phyloP scores from a whole-genome alignment of 1,284 basidiomycete genomes.

The Ganoderma boninense region DNA sequence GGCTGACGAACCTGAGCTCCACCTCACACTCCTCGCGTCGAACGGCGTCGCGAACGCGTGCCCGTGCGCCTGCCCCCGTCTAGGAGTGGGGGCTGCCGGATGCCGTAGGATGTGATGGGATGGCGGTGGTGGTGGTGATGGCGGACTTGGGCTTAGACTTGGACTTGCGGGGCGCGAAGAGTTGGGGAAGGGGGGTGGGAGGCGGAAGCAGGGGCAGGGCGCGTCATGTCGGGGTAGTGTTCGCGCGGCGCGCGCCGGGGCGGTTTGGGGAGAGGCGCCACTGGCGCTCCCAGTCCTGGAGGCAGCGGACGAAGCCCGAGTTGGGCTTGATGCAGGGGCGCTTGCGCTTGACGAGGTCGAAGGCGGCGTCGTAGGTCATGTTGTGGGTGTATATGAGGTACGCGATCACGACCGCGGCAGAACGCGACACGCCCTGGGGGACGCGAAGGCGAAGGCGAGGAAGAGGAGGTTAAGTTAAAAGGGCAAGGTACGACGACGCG shows the following conservation, averaged over 20 bases:
- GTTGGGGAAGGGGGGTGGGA: too few relatives aligned
- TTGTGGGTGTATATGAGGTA: conserved; percentile 71
- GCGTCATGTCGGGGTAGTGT: conserved; percentile 31
- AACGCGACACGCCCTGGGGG: conserved; percentile 71
- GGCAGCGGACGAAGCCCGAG: conserved; percentile 53
- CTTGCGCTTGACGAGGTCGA: conserved; percentile 61
- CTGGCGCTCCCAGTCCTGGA: conserved; percentile 40
- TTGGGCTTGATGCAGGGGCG: conserved; percentile 78
- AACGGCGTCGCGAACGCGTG: neutral
- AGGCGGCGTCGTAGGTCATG: conserved; percentile 73
- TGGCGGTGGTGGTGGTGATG: neutral
- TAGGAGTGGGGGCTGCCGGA: neutral
- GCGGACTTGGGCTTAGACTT: too few relatives aligned
- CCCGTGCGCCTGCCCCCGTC: neutral
- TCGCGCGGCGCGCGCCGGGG: conserved; percentile 32
- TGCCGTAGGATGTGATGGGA: neutral
- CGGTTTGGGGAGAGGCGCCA: conserved; percentile 30
- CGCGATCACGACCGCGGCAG: conserved; percentile 71
- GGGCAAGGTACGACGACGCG: neutral
- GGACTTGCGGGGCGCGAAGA: too few relatives aligned
- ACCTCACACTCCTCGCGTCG: neutral
- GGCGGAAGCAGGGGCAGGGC: conserved; percentile 1
- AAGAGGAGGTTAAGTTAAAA: neutral
- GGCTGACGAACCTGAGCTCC: neutral
- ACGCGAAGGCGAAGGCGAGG: conserved; percentile 17